Evolutionary conservation across 805 yeast species (phyloP).

Genomic region (Maudiozyma barnettii): DNA sequence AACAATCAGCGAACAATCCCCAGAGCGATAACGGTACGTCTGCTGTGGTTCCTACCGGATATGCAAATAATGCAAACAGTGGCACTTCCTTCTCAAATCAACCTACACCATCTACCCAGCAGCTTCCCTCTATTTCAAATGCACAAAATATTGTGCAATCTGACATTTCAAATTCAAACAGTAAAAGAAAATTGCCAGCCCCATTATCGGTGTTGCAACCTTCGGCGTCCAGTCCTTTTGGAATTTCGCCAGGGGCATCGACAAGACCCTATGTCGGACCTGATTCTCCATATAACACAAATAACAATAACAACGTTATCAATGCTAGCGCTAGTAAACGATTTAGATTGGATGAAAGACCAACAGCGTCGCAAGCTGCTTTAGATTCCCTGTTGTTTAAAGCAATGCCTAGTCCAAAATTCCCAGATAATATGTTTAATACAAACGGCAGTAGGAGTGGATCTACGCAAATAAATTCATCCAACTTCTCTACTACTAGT

Average conservation of each 20-base stretch:
- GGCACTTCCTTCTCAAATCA: neutral
- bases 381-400: conserved; percentile 24
- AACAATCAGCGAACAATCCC: conserved; percentile 1
- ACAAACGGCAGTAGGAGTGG: neutral
- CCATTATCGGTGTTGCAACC: conserved; percentile 1
- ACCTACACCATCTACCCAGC: neutral
- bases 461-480: neutral
- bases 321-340: conserved; percentile 9
- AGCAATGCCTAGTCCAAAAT: conserved; percentile 13
- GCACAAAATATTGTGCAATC: neutral
- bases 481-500: neutral
- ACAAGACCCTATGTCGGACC: conserved; percentile 1
- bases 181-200: conserved; percentile 7
- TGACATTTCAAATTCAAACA: neutral
- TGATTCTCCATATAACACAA: conserved; percentile 11
- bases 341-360: conserved; percentile 17
- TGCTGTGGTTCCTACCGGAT: neutral
- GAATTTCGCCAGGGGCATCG: conserved; percentile 12
- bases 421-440: neutral
- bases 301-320: neutral
- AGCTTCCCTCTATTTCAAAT: neutral
- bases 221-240: conserved; percentile 9
- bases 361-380: conserved; percentile 26
- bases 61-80: neutral
- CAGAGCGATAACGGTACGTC: neutral